Evolutionary conservation across 352 stramenopile genomes (phyloP).

Genomic region (Globisporangium perplexum): DNA sequence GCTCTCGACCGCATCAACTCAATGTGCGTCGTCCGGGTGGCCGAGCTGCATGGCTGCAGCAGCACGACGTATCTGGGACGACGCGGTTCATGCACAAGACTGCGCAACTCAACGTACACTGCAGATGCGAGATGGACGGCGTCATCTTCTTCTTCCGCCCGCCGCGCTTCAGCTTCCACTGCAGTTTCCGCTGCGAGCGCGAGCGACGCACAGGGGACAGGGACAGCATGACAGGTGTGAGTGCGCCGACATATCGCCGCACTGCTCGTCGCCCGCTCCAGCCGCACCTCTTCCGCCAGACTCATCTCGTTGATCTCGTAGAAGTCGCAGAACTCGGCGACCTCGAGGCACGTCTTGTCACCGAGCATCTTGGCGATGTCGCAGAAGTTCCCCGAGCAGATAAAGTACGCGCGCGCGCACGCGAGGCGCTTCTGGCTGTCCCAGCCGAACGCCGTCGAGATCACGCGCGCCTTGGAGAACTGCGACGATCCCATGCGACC

Average conservation of each 20-base stretch:
- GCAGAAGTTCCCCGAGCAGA: slow-evolving; percentile 74
- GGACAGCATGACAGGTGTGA: not conserved
- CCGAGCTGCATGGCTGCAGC: slow-evolving; percentile 23
- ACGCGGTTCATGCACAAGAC: slow-evolving; percentile 27
- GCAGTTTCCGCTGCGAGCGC: slow-evolving; percentile 8
- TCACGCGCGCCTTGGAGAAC: slow-evolving; percentile 47
- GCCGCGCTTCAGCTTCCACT: slow-evolving; percentile 20
- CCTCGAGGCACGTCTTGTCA: slow-evolving; percentile 61
- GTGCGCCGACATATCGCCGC: not conserved
- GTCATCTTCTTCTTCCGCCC: slow-evolving; percentile 51
- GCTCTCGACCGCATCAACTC: slow-evolving; percentile 9
- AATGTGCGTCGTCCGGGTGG: slow-evolving; percentile 52
- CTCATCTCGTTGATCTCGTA: slow-evolving; percentile 60
- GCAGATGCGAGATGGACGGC: slow-evolving; percentile 58
- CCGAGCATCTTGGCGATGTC: slow-evolving; percentile 67
- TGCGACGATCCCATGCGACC: slow-evolving; percentile 32
- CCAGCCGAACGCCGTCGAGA: slow-evolving; percentile 49
- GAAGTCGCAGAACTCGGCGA: slow-evolving; percentile 66
- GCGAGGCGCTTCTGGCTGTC: slow-evolving; percentile 30
- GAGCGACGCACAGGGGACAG: not conserved
- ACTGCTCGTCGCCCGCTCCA: not conserved
- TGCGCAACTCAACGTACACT: slow-evolving; percentile 36
- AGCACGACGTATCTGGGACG: slow-evolving; percentile 54
- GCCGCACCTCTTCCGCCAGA: slow-evolving; percentile 38
- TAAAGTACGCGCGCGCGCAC: slow-evolving; percentile 57